These are phyloP conservation scores for Eucalyptus sideroxylon DNA, from an alignment of 345 rosid genomes.

Conservation along the genomic window DNA sequence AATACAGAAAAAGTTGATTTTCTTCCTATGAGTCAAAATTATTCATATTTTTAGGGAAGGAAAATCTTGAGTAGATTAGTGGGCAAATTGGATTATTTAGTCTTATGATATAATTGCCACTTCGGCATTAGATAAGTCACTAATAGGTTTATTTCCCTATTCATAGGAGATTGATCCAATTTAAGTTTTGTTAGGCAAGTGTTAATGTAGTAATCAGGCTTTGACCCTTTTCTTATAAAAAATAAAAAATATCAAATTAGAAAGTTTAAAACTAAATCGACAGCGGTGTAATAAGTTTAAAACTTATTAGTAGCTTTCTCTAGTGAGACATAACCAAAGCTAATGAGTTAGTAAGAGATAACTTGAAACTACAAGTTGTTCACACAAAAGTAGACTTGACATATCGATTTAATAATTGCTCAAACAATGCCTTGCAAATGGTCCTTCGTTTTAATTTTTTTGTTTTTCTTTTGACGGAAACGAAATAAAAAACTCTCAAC, in stretches of 20 bases:
- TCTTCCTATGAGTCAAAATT: background rate
- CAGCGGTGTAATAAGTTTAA: accelerated
- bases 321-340: background rate
- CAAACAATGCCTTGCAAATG: too few species aligned
- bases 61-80: background rate
- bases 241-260: too few species aligned
- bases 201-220: background rate
- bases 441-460: too few species aligned
- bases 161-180: too few species aligned
- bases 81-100: background rate
- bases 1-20: background rate
- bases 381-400: too few species aligned
- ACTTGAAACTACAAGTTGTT: too few species aligned
- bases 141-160: background rate
- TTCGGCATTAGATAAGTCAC: background rate
- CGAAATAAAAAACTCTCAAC: too few species aligned
- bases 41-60: background rate
- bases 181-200: background rate
- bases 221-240: background rate
- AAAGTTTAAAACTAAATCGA: too few species aligned
- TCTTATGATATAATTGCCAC: background rate
- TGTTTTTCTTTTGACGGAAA: too few species aligned
- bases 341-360: too few species aligned
- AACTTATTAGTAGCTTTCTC: background rate
- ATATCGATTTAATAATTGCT: too few species aligned